Evolutionary conservation across 768 basidiomycete species (phyloP).

Genomic region (Boletellus ananas): DNA sequence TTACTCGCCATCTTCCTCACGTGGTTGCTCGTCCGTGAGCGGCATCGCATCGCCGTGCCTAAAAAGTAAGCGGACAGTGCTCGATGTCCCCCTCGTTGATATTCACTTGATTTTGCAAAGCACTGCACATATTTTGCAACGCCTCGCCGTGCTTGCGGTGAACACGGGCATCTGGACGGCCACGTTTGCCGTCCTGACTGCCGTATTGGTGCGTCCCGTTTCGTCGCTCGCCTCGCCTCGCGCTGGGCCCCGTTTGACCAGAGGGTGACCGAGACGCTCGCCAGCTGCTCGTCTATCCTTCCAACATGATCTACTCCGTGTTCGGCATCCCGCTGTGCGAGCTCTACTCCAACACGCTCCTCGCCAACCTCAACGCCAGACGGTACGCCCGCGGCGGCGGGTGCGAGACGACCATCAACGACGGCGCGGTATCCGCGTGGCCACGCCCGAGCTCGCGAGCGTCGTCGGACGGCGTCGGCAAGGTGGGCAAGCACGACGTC

Average conservation of each 20-base stretch:
- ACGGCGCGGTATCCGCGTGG: too few species aligned
- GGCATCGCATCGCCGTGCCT: background rate
- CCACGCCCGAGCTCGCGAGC: background rate
- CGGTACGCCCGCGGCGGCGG: slow-evolving; percentile 2
- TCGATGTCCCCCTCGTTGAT: background rate
- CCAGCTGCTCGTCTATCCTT: background rate
- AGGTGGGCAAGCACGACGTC: background rate
- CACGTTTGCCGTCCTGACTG: slow-evolving; percentile 41
- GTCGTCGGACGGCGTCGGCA: background rate
- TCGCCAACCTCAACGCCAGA: slow-evolving; percentile 15
- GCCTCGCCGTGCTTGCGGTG: slow-evolving; percentile 10
- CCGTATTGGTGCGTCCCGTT: slow-evolving; percentile 6
- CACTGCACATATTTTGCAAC: slow-evolving; percentile 4
- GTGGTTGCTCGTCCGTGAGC: slow-evolving; percentile 3
- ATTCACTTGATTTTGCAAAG: background rate
- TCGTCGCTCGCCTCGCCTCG: background rate
- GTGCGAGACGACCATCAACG: background rate
- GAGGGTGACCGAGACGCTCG: background rate
- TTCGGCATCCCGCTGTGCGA: slow-evolving; percentile 4
- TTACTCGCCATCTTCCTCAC: slow-evolving; percentile 3
- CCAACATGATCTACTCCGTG: background rate
- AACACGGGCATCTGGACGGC: slow-evolving; percentile 45
- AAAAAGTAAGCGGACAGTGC: background rate
- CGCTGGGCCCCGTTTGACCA: background rate
- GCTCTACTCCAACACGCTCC: slow-evolving; percentile 15